A percentile compares a stretch with the other conserved stretches of the same genome.
Conservation (phyloP, 2,329 filamentous ascomycete genomes). For the Sordariomycetes sp. region DNA sequence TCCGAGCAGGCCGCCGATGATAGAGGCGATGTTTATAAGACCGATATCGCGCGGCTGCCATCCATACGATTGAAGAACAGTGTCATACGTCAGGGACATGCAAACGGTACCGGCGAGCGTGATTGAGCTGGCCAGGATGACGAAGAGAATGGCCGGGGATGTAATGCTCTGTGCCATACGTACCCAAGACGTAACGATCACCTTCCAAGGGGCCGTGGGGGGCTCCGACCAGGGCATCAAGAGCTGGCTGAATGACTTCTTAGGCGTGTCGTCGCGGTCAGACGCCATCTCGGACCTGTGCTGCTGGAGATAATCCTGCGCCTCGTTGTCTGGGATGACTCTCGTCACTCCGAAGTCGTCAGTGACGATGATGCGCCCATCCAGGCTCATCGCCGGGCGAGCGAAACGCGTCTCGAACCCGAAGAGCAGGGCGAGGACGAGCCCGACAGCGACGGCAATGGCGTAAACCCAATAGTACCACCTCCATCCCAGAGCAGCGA, state of each 20-base stretch:
- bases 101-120: constrained; percentile 23
- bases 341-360: constrained; percentile 25
- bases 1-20: constrained; percentile 26
- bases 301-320: constrained; percentile 12
- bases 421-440: constrained; percentile 24
- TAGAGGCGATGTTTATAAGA: constrained; percentile 35
- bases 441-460: constrained; percentile 19
- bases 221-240: constrained; percentile 15
- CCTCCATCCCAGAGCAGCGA: constrained; percentile 22
- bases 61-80: constrained; percentile 20
- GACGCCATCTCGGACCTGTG: background rate
- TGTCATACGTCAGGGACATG: constrained; percentile 25
- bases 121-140: constrained; percentile 23
- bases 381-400: constrained; percentile 19
- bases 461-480: constrained; percentile 30
- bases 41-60: constrained; percentile 23
- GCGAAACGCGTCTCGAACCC: constrained; percentile 27
- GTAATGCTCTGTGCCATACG: constrained; percentile 11
- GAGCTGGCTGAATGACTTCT: constrained; percentile 16
- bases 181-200: constrained; percentile 8
- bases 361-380: constrained; percentile 22
- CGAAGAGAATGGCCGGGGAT: constrained; percentile 25
- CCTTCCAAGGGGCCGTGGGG: constrained; percentile 7
- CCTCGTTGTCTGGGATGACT: constrained; percentile 18
- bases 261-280: background rate